Percentiles rank a stretch among this genome's conserved stretches.
Conservation (phyloP, 2,329 filamentous ascomycete species). For the Juglanconis oblonga region DNA sequence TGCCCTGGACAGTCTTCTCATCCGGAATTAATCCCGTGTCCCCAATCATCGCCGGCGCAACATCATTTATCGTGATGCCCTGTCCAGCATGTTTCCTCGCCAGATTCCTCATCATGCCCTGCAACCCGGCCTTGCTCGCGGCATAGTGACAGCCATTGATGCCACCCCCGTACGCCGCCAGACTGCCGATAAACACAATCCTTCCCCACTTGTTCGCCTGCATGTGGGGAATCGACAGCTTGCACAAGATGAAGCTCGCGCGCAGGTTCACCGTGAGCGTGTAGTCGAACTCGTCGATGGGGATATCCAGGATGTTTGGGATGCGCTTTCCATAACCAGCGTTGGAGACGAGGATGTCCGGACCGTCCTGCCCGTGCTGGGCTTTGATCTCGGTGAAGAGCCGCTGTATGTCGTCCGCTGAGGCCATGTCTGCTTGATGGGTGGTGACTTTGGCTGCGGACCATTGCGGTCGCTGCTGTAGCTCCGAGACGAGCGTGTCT, state of each 20-base stretch:
- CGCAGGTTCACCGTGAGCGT: constrained; percentile 61
- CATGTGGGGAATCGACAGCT: constrained; percentile 61
- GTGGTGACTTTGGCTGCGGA: constrained; percentile 42
- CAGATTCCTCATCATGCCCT: constrained; percentile 64
- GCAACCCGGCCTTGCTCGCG: constrained; percentile 60
- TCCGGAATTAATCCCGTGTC: constrained; percentile 62
- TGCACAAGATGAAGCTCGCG: constrained; percentile 59
- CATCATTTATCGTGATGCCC: constrained; percentile 65
- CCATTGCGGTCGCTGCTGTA: constrained; percentile 32
- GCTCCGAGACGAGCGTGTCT: constrained; percentile 39
- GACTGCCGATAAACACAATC: constrained; percentile 62
- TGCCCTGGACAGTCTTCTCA: constrained; percentile 46
- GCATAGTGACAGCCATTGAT: constrained; percentile 63
- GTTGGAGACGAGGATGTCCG: constrained; percentile 65
- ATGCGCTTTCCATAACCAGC: constrained; percentile 65
- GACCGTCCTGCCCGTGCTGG: constrained; percentile 47
- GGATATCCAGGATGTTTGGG: constrained; percentile 53
- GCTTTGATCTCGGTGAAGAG: constrained; percentile 54
- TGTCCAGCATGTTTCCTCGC: constrained; percentile 55
- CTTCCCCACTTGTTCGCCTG: constrained; percentile 58
- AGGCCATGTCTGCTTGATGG: constrained; percentile 58
- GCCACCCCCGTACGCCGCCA: constrained; percentile 60
- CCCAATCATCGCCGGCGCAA: constrained; percentile 68
- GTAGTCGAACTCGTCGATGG: constrained; percentile 61
- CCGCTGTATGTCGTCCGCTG: constrained; percentile 47